These are phyloP conservation scores for Botrytis sinoallii DNA, from an alignment of 2,329 filamentous ascomycete species.

Conservation along the genomic window DNA sequence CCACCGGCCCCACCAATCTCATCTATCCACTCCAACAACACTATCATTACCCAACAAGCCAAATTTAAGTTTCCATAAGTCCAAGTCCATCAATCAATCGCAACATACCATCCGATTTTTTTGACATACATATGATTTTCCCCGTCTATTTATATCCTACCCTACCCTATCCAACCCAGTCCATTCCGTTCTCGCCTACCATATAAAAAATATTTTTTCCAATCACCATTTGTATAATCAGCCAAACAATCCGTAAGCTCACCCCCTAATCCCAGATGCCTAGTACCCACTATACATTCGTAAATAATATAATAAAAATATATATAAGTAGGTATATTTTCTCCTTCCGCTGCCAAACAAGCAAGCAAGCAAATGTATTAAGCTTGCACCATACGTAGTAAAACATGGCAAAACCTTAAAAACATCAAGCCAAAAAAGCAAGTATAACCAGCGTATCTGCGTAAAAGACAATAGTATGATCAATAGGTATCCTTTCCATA, in stretches of 20 bases:
- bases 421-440: constrained; percentile 16
- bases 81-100: neutral
- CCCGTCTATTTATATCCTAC: constrained; percentile 10
- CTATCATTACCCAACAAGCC: neutral
- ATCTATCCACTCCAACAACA: neutral
- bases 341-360: neutral
- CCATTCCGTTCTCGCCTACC: neutral
- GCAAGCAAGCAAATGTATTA: constrained; percentile 3
- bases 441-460: constrained; percentile 13
- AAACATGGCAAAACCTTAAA: neutral
- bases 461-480: constrained; percentile 14
- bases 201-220: neutral
- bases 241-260: neutral
- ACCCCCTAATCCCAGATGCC: neutral
- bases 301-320: constrained; percentile 2
- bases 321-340: constrained; percentile 3
- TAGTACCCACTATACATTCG: neutral
- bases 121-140: constrained; percentile 3
- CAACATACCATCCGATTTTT: neutral
- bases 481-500: constrained; percentile 18
- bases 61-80: neutral
- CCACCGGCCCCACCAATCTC: neutral
- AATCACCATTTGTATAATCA: constrained; percentile 10
- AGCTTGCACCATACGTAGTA: constrained; percentile 6
- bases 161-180: neutral